phyloP scores from a whole-genome alignment of 2,329 filamentous ascomycete genomes.

The Aspergillus fructus region DNA sequence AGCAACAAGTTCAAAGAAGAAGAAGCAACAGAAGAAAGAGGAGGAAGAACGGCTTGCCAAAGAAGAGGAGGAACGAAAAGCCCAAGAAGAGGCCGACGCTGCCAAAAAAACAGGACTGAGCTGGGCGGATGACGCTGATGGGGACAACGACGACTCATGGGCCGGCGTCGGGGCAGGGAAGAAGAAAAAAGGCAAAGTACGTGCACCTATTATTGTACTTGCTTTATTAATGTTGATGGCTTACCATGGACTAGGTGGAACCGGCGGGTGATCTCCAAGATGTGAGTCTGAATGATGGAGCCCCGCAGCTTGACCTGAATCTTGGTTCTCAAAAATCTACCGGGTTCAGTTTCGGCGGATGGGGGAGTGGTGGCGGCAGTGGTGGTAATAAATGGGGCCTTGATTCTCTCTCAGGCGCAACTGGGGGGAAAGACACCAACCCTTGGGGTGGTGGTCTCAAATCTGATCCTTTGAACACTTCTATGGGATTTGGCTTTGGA shows the following conservation, averaged over 20 bases:
- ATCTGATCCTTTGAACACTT: slow-evolving; percentile 36
- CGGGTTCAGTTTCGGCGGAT: slow-evolving; percentile 53
- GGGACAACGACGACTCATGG: slow-evolving; percentile 54
- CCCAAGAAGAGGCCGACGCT: slow-evolving; percentile 36
- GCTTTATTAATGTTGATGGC: background rate
- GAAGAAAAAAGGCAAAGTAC: slow-evolving; percentile 60
- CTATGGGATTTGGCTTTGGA: slow-evolving; percentile 45
- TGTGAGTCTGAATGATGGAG: slow-evolving; percentile 63
- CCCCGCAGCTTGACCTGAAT: slow-evolving; percentile 58
- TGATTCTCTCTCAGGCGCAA: slow-evolving; percentile 34
- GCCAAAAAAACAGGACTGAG: slow-evolving; percentile 35
- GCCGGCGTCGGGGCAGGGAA: slow-evolving; percentile 52
- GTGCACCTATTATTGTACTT: slow-evolving; percentile 3
- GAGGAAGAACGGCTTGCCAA: slow-evolving; percentile 25
- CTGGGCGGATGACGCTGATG: slow-evolving; percentile 46
- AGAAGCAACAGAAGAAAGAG: slow-evolving; percentile 35
- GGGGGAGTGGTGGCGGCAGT: slow-evolving; percentile 59
- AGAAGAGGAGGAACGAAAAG: slow-evolving; percentile 27
- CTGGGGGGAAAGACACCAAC: slow-evolving; percentile 37
- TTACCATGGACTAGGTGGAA: slow-evolving; percentile 19
- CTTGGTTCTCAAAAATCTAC: slow-evolving; percentile 48
- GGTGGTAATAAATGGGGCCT: slow-evolving; percentile 51
- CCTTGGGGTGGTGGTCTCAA: slow-evolving; percentile 41
- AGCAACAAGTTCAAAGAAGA: slow-evolving; percentile 32
- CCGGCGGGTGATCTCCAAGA: slow-evolving; percentile 55